Base-by-base conservation (phyloP, 73 alveolate species). In the Paraurostyla sp. region DNA sequence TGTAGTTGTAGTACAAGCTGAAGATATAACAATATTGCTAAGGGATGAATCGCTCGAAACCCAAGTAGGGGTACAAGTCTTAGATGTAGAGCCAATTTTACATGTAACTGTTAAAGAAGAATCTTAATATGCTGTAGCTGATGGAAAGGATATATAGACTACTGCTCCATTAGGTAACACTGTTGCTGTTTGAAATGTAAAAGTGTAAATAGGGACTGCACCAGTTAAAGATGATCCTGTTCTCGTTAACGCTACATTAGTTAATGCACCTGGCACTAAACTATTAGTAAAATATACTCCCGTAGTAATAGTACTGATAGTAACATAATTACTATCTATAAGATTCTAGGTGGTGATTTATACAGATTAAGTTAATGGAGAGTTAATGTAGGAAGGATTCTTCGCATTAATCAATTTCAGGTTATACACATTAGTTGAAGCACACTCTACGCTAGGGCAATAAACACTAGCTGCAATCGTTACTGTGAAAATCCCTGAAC, bases 201-300 rank as follows among this genome's bases (percentile, higher is more conserved):
- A 52, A 2, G 63, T 50, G 52, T 78, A 78, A 6, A 52, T 78
- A n/a, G 89, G 89, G n/a, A 50, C 78, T 32, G 63, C 89, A 29
- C 89, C 89, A 33, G 89, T 78, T 11, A 78, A 60, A 36, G 69
- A 13, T 13, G 89, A 78, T 6, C 89, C 89, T 6, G 80, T 51
- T 32, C 80, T 40, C 7, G 63, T 45, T 4, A 78, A 27, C 13
- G 41, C 58, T 48, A 54, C 40, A 20, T 29, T 40, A 1, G 80
- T 29, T 43, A 78, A 51, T 7, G 89, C 35, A 4, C 89, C 89
- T 30, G 89, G 89, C 3, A 52, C 78, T 38, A 78, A 78, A 78
- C 49, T 38, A 51, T 49, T 49, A 13, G 76, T 51, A 25, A 78
- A 78, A 40, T 15, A 78, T 35, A 78, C 63, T 27, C 57, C 78